Conservation (phyloP, 306 rosid species). For the Prosopis cineraria region DNA sequence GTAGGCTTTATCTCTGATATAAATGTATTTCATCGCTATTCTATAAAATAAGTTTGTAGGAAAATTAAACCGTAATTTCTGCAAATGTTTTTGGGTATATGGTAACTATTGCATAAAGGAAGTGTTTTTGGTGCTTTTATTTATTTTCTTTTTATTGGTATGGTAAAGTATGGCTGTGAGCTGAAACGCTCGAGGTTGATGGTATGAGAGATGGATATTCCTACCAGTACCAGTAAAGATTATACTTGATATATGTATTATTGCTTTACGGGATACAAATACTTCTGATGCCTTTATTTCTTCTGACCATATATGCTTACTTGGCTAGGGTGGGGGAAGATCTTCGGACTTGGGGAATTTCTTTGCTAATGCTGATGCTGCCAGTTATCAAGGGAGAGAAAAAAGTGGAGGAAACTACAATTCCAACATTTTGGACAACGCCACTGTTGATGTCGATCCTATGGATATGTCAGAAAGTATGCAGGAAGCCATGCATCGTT, state of each 20-base stretch:
- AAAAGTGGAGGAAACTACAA: constrained; percentile 58
- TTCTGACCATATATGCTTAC: constrained; percentile 41
- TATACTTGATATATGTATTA: constrained; percentile 3
- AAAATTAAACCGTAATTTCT: not conserved
- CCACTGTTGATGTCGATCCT: constrained; percentile 66
- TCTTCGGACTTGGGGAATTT: constrained; percentile 83
- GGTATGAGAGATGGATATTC: constrained; percentile 20
- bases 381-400: constrained; percentile 63
- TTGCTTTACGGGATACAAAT: constrained; percentile 20
- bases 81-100: not conserved
- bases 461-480: constrained; percentile 97
- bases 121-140: too few relatives aligned
- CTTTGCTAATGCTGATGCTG: constrained; percentile 88
- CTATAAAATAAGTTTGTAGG: not conserved
- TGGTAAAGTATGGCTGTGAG: constrained; percentile 11
- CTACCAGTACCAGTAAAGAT: too few relatives aligned
- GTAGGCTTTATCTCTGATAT: not conserved
- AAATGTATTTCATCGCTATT: not conserved
- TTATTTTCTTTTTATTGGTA: constrained; percentile 28
- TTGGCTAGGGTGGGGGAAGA: constrained; percentile 75
- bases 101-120: not conserved
- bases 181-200: constrained; percentile 24
- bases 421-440: constrained; percentile 43
- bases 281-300: constrained; percentile 14
- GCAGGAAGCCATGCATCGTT: constrained; percentile 99